phyloP scores from a whole-genome alignment of 2,329 filamentous ascomycete genomes.

The Fusarium buharicum region DNA sequence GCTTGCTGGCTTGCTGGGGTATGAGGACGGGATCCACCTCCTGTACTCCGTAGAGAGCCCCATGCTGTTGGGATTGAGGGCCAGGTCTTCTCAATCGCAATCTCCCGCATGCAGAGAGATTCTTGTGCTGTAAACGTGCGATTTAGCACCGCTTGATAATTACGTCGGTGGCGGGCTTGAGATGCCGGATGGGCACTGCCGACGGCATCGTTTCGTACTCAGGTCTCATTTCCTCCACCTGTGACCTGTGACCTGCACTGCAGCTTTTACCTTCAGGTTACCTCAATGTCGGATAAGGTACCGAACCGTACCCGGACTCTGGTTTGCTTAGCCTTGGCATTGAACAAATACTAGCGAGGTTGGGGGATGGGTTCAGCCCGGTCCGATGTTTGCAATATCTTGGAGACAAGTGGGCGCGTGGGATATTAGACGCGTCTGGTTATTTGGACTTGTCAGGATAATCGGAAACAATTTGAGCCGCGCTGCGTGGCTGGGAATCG shows the following conservation, averaged over 20 bases:
- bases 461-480: conserved; percentile 21
- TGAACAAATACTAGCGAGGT: conserved; percentile 25
- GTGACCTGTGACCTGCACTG: no score
- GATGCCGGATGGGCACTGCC: conserved; percentile 41
- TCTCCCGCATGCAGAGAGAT: conserved; percentile 24
- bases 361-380: conserved; percentile 16
- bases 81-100: conserved; percentile 29
- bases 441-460: conserved; percentile 11
- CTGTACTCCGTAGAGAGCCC: conserved; percentile 31
- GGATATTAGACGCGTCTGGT: conserved; percentile 24
- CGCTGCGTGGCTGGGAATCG: conserved; percentile 26
- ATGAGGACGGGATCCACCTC: conserved; percentile 31
- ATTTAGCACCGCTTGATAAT: conserved; percentile 35
- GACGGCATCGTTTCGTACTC: conserved; percentile 38
- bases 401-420: conserved; percentile 23
- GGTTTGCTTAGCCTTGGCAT: conserved; percentile 5
- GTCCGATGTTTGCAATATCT: conserved; percentile 14
- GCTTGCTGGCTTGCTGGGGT: no score
- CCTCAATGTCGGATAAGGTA: conserved; percentile 14
- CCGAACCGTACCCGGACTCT: conserved; percentile 1
- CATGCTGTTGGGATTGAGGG: conserved; percentile 38
- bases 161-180: conserved; percentile 45
- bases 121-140: conserved; percentile 22
- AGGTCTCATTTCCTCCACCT: conserved; percentile 22
- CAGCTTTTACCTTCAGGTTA: conserved; percentile 9